phyloP scores from a whole-genome alignment of 2,329 filamentous ascomycete species.

The Dissoconium aciculare region DNA sequence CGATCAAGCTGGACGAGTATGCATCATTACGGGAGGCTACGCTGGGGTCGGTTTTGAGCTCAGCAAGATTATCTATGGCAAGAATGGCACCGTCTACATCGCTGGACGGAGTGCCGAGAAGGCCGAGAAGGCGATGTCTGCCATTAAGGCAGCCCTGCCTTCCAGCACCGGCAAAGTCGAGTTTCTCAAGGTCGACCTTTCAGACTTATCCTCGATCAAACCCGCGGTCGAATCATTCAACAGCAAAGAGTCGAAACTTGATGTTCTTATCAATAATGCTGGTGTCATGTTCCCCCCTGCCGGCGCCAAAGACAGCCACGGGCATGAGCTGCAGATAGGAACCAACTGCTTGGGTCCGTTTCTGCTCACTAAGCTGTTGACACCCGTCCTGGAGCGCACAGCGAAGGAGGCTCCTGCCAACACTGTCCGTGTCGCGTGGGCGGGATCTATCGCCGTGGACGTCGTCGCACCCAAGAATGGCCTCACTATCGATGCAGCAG shows the following conservation, averaged over 20 bases:
- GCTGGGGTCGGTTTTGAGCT: constrained; percentile 39
- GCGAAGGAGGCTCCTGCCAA: constrained; percentile 15
- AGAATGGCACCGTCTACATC: constrained; percentile 41
- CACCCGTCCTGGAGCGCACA: constrained; percentile 18
- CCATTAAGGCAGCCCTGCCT: constrained; percentile 27
- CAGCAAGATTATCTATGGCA: constrained; percentile 38
- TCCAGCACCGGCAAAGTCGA: constrained; percentile 28
- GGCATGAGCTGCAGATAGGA: constrained; percentile 21
- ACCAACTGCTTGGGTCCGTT: constrained; percentile 23
- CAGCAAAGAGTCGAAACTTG: constrained; percentile 23
- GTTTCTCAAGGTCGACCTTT: constrained; percentile 35
- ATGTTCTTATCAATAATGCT: constrained; percentile 12
- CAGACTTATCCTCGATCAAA: constrained; percentile 23
- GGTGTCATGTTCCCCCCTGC: constrained; percentile 20
- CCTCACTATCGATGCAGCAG: constrained; percentile 10
- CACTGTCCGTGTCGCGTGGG: constrained; percentile 21
- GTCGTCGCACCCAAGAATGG: constrained; percentile 12
- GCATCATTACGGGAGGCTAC: constrained; percentile 39
- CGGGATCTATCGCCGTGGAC: constrained; percentile 17
- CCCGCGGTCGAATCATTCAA: constrained; percentile 22
- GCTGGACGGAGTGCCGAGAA: constrained; percentile 35
- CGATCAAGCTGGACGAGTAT: constrained; percentile 32
- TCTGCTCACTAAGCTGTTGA: constrained; percentile 22
- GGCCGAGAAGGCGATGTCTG: constrained; percentile 31
- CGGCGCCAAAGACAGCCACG: constrained; percentile 21